Base-by-base conservation (phyloP, 768 basidiomycete genomes). In the Suillus ampliporus region DNA sequence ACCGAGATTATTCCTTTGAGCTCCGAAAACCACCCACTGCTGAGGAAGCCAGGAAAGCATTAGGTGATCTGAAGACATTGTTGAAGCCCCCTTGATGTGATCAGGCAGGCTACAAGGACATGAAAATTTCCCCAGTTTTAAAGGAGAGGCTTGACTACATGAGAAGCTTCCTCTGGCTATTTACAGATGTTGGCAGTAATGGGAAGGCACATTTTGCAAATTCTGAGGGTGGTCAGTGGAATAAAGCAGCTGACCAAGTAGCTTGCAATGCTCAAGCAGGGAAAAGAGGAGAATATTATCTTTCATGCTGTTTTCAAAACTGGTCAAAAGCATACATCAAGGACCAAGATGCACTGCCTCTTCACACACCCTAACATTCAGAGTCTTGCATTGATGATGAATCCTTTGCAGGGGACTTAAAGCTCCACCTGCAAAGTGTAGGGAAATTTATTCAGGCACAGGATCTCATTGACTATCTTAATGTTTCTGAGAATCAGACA, bases 271-370 rank as follows among this genome's bases (percentile, higher is more conserved):
- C 23, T 35, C n/a, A n/a, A n/a, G n/a, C n/a, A n/a, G 57, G 53
- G 46, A 62, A 62, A n/a, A n/a, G n/a, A n/a, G n/a, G n/a, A 23
- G 61, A 46, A 35, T 31, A 40, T 21, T 62, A 61, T 44, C 41
- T 62, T 58, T 51, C 31, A 9, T 8, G 23, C 26, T 23, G 28
- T 15, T 34, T 61, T 23, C 11, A 43, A 48, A 56, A 21, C 17
- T 62, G 60, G 60, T 5, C 26, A 4, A 61, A 44, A 31, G 50
- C 54, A 28, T 77, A 64, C 48, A 70, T 77, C 17, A 15, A 40
- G 14, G 68, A 75, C 56, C 61, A 63, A 0, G 61, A 28, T 0
- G 13, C 69, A 17, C 61, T 78, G 4, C 77, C 74, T 0, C 46
- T 64, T 1, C 75, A 74, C 62, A 69, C n/a, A n/a, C n/a, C n/a